Percentiles rank a stretch among this genome's conserved stretches.
Evolutionary conservation across 192 early-diverging fungal species (phyloP).

Genomic region (Chytriomyces hyalinus): DNA sequence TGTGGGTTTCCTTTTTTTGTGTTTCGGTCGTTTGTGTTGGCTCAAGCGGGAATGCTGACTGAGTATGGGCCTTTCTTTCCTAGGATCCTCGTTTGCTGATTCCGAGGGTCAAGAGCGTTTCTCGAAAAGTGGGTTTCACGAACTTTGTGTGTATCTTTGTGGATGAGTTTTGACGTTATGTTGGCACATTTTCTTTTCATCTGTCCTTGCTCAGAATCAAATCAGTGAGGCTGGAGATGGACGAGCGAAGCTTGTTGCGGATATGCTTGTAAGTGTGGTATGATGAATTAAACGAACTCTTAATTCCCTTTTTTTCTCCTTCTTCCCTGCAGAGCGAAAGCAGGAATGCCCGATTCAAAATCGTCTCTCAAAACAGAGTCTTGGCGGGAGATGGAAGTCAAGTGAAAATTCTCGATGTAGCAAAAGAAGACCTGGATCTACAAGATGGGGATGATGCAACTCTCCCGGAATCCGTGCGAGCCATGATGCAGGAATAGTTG

Average conservation of each 20-base stretch:
- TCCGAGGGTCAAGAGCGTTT: conserved; percentile 11
- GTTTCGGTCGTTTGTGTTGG: not conserved
- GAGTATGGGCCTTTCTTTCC: not conserved
- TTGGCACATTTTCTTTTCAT: not conserved
- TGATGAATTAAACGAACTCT: not conserved
- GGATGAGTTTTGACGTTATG: not conserved
- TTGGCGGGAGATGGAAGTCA: conserved; percentile 12
- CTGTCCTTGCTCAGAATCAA: not conserved
- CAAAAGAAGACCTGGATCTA: not conserved
- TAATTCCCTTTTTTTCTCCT: not conserved
- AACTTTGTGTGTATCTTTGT: not conserved
- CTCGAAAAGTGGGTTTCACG: not conserved
- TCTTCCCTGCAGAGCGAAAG: not conserved
- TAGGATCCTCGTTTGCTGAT: conserved; percentile 17
- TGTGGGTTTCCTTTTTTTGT: not conserved
- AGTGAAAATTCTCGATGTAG: conserved; percentile 15
- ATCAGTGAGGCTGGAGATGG: not conserved
- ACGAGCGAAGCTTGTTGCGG: not conserved
- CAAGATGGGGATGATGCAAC: not conserved
- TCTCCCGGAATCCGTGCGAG: conserved; percentile 7
- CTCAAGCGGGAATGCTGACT: too few relatives aligned
- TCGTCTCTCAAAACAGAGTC: conserved; percentile 23
- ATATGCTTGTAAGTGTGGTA: not conserved
- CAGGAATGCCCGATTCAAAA: conserved; percentile 8
- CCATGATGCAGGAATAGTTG: conserved; percentile 23